Evolutionary conservation across 768 basidiomycete species (phyloP).

Genomic region (Leucocoprinus sp.): DNA sequence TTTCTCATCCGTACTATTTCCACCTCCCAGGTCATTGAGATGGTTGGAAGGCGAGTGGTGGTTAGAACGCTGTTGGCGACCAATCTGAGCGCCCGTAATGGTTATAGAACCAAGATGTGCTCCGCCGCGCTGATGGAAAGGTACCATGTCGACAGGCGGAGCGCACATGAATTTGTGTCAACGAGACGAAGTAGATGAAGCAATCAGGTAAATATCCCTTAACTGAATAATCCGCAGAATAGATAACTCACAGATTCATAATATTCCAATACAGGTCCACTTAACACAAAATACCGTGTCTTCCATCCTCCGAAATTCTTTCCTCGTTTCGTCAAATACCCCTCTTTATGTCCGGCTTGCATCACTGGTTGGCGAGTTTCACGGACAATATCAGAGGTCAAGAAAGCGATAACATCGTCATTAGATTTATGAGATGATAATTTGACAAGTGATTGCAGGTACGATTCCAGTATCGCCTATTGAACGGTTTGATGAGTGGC

Average conservation of each 20-base stretch:
- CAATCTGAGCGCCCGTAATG: constrained; percentile 92
- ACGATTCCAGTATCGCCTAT: constrained; percentile 73
- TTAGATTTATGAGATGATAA: constrained; percentile 84
- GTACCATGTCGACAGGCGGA: no score
- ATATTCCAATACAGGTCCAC: constrained; percentile 87
- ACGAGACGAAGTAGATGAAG: no score
- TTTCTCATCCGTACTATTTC: constrained; percentile 68
- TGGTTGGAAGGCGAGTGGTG: neutral
- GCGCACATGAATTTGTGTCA: no score
- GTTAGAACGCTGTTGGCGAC: constrained; percentile 69
- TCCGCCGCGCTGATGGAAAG: constrained; percentile 62
- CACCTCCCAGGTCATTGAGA: neutral
- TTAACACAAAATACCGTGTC: constrained; percentile 88
- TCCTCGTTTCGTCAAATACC: constrained; percentile 91
- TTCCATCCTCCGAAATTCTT: constrained; percentile 99
- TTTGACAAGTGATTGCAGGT: constrained; percentile 75
- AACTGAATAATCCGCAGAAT: no score
- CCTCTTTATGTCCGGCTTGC: constrained; percentile 85
- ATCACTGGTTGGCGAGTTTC: constrained; percentile 68
- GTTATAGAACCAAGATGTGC: constrained; percentile 83
- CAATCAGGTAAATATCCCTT: no score
- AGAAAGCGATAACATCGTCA: constrained; percentile 84
- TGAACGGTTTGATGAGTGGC: neutral
- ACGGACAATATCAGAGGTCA: constrained; percentile 82
- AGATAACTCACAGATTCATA: constrained; percentile 93